These are phyloP conservation scores for Aspergillus biplanus DNA, from an alignment of 495 filamentous ascomycete genomes.

Conservation along the genomic window DNA sequence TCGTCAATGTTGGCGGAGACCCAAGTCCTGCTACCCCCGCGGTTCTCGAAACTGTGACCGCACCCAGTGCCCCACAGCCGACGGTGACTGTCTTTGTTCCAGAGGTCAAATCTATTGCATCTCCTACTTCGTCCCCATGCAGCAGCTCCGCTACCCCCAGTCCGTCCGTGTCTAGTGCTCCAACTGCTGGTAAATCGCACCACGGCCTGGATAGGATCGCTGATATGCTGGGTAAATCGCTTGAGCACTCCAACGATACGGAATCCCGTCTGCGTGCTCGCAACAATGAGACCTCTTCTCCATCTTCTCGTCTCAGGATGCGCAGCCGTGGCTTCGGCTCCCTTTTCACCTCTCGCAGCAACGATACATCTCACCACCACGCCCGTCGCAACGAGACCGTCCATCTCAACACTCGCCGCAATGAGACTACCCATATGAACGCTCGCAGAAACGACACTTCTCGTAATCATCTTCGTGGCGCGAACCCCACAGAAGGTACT, in stretches of 20 bases:
- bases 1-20: slow-evolving; percentile 53
- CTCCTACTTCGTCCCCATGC: slow-evolving; percentile 18
- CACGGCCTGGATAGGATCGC: slow-evolving; percentile 15
- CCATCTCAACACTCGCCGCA: slow-evolving; percentile 4
- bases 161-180: slow-evolving; percentile 7
- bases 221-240: slow-evolving; percentile 11
- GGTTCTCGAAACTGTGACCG: slow-evolving; percentile 37
- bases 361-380: background rate
- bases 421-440: background rate
- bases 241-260: slow-evolving; percentile 7
- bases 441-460: background rate
- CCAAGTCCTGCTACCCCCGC: slow-evolving; percentile 29
- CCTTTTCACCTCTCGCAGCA: slow-evolving; percentile 8
- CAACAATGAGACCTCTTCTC: slow-evolving; percentile 7
- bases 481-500: slow-evolving; percentile 18
- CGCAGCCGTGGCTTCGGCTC: background rate
- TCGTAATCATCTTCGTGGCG: slow-evolving; percentile 9
- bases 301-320: background rate
- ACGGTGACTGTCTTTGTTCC: slow-evolving; percentile 41
- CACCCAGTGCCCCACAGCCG: slow-evolving; percentile 33
- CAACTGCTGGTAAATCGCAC: background rate
- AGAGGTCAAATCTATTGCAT: slow-evolving; percentile 24
- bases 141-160: slow-evolving; percentile 10
- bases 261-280: slow-evolving; percentile 5
- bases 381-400: slow-evolving; percentile 10